These are phyloP conservation scores for Pseudomicrostroma phylloplanum DNA, from an alignment of 1,284 basidiomycete species.

Conservation along the genomic window DNA sequence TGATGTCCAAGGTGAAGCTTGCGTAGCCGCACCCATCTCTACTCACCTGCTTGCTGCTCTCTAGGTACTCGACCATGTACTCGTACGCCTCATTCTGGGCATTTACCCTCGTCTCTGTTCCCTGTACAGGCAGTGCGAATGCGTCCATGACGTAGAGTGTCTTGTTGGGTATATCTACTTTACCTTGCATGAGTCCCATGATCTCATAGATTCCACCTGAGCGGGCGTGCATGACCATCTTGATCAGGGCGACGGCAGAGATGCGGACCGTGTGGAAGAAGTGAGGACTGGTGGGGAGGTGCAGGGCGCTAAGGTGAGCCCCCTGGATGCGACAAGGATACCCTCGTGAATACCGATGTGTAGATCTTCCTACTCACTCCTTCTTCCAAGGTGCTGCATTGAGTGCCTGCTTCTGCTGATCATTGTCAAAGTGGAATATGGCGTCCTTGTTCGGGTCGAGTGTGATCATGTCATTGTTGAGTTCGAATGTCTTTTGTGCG, in stretches of 20 bases:
- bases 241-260: conserved; percentile 88
- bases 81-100: conserved; percentile 93
- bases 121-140: conserved; percentile 92
- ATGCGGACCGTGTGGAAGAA: conserved; percentile 93
- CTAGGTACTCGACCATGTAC: conserved; percentile 93
- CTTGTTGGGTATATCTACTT: conserved; percentile 75
- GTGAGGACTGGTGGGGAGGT: conserved; percentile 62
- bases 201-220: conserved; percentile 97
- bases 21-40: no score
- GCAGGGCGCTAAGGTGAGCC: conserved; percentile 7
- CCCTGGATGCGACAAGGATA: no score
- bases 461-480: conserved; percentile 66
- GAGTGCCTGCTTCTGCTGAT: conserved; percentile 66
- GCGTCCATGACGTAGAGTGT: conserved; percentile 78
- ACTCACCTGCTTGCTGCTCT: conserved; percentile 67
- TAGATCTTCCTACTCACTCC: conserved; percentile 60
- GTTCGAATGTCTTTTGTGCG: conserved; percentile 74
- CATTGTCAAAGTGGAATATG: conserved; percentile 61
- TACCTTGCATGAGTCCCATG: conserved; percentile 99
- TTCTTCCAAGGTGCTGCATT: conserved; percentile 73
- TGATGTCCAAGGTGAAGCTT: no score
- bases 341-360: no score
- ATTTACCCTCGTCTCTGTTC: conserved; percentile 97
- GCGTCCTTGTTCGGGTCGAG: conserved; percentile 28
- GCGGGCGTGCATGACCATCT: conserved; percentile 98